These are phyloP conservation scores for Penicillium decumbens DNA, from an alignment of 2,329 filamentous ascomycete species.

Conservation along the genomic window DNA sequence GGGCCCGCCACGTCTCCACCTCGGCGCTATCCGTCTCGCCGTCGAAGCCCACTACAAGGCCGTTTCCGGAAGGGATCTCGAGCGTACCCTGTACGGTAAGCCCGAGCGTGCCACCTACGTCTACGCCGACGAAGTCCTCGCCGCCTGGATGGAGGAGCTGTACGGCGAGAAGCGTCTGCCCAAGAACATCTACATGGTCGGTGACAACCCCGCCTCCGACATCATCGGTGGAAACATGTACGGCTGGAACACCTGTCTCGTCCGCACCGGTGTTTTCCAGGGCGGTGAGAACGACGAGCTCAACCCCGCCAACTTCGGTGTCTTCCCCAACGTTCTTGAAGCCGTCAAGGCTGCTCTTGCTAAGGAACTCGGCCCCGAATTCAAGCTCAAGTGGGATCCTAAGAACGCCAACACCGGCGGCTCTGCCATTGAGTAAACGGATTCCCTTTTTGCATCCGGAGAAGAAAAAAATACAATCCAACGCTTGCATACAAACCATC, in stretches of 20 bases:
- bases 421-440: constrained; percentile 53
- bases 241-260: constrained; percentile 75
- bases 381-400: constrained; percentile 68
- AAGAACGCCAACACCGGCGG: constrained; percentile 61
- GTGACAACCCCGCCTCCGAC: constrained; percentile 69
- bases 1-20: constrained; percentile 61
- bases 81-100: constrained; percentile 73
- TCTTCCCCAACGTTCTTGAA: constrained; percentile 68
- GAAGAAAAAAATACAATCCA: constrained; percentile 4
- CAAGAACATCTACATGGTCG: constrained; percentile 70
- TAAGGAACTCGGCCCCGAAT: constrained; percentile 67
- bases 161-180: constrained; percentile 67
- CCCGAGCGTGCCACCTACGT: constrained; percentile 70
- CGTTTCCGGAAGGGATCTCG: constrained; percentile 63
- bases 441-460: constrained; percentile 2
- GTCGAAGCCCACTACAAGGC: constrained; percentile 63
- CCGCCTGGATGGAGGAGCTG: constrained; percentile 69
- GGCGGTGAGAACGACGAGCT: constrained; percentile 70
- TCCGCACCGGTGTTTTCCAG: constrained; percentile 74
- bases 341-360: constrained; percentile 63
- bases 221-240: constrained; percentile 76
- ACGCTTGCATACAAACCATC: background rate
- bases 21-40: constrained; percentile 68
- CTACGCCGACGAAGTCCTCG: constrained; percentile 71
- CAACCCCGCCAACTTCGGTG: constrained; percentile 72